Evolutionary conservation across 345 rosid genomes (phyloP).

Genomic region (Eucalyptus urophylla): DNA sequence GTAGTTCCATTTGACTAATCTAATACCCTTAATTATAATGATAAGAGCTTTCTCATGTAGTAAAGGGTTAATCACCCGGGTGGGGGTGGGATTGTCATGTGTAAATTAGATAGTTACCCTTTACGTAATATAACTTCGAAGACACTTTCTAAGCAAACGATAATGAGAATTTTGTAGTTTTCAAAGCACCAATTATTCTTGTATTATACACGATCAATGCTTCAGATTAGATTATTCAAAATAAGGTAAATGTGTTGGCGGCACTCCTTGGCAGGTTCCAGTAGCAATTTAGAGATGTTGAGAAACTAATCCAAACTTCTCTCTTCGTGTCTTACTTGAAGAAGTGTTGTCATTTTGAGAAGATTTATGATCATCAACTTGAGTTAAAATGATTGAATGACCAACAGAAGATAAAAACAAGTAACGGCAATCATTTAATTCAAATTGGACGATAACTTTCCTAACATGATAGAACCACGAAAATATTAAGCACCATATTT

Average conservation of each 20-base stretch:
- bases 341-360: background rate
- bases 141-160: background rate
- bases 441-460: background rate
- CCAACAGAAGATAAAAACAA: background rate
- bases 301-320: background rate
- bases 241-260: background rate
- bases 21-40: background rate
- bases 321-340: background rate
- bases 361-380: background rate
- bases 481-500: background rate
- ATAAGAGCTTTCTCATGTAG: background rate
- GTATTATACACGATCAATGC: background rate
- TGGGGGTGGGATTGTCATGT: background rate
- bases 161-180: background rate
- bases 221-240: background rate
- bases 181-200: background rate
- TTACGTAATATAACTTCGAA: too few relatives aligned
- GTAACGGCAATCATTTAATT: background rate
- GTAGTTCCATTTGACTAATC: background rate
- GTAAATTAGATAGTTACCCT: background rate
- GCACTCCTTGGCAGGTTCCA: background rate
- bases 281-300: background rate
- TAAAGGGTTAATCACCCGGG: background rate
- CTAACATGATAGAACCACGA: background rate
- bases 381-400: background rate